Evolutionary conservation across 441 rosid genomes (phyloP).

Genomic region (Gossypium trilobum): DNA sequence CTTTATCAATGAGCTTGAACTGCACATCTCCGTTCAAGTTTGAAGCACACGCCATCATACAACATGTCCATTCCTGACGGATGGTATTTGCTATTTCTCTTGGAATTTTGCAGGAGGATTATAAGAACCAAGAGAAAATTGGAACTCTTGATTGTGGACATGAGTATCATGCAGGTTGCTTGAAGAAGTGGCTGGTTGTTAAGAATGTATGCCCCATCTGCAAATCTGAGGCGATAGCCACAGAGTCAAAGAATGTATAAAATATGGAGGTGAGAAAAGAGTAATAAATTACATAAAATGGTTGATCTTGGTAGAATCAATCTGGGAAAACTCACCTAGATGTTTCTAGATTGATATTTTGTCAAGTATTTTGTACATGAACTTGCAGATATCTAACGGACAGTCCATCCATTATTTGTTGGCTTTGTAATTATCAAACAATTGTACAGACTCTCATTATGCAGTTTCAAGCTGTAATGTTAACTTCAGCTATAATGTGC

Average conservation of each 20-base stretch:
- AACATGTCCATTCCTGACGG: neutral
- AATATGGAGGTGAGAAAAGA: constrained; percentile 6
- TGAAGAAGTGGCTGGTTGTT: constrained; percentile 73
- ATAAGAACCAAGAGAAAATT: constrained; percentile 41
- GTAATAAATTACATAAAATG: constrained; percentile 15
- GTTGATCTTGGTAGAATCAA: constrained; percentile 14
- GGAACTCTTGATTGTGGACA: constrained; percentile 68
- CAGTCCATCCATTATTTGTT: constrained; percentile 27
- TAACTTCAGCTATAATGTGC: constrained; percentile 9
- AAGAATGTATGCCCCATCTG: constrained; percentile 90
- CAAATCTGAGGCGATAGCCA: constrained; percentile 64
- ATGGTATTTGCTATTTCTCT: neutral
- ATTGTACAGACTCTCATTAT: constrained; percentile 46
- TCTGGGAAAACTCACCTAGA: constrained; percentile 4
- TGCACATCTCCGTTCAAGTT: neutral
- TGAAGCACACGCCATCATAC: neutral
- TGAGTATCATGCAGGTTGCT: constrained; percentile 68
- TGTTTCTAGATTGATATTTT: constrained; percentile 18
- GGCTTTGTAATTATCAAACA: constrained; percentile 34
- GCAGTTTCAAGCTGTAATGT: constrained; percentile 22
- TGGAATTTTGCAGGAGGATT: constrained; percentile 45
- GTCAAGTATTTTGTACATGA: constrained; percentile 39
- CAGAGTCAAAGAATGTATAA: constrained; percentile 18
- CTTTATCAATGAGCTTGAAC: neutral
- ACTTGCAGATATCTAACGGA: constrained; percentile 39